Conservation (phyloP, 2,329 filamentous ascomycete genomes). For the Monosporascus cannonballus region DNA sequence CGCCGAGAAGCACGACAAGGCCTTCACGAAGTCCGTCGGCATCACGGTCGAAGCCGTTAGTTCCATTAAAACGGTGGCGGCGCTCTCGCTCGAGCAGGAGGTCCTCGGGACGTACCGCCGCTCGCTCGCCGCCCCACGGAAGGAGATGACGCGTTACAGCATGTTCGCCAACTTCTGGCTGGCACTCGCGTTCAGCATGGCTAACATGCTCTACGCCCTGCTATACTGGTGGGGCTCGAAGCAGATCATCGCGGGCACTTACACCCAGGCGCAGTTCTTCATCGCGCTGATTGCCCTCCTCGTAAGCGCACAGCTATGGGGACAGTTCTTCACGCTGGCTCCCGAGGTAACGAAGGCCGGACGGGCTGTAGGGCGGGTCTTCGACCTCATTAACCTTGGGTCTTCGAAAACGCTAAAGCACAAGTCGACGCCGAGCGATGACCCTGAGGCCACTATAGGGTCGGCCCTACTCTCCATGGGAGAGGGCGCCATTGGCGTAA, state of each 20-base stretch:
- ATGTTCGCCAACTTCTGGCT: conserved; percentile 53
- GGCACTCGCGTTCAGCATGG: conserved; percentile 52
- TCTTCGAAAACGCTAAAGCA: conserved; percentile 17
- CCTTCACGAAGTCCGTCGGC: conserved; percentile 57
- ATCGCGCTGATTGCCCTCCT: conserved; percentile 67
- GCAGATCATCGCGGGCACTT: conserved; percentile 60
- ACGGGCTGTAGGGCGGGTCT: conserved; percentile 52
- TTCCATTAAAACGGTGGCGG: conserved; percentile 57
- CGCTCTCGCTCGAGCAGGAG: conserved; percentile 47
- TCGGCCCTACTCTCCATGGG: conserved; percentile 12
- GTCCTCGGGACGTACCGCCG: conserved; percentile 47
- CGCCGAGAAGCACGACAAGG: conserved; percentile 56
- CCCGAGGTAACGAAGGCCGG: conserved; percentile 67
- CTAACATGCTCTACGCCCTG: conserved; percentile 66
- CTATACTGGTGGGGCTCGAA: conserved; percentile 77
- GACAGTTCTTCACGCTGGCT: conserved; percentile 68
- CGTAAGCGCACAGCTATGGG: conserved; percentile 66
- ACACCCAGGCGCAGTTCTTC: conserved; percentile 63
- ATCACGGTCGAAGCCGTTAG: conserved; percentile 63
- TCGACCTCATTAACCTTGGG: conserved; percentile 42
- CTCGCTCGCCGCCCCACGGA: conserved; percentile 42
- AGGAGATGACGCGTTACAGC: conserved; percentile 46
- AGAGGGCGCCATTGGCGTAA: conserved; percentile 31
- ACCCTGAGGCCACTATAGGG: conserved; percentile 23
- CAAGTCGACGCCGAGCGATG: conserved; percentile 7